These are phyloP conservation scores for Porcisia hertigi DNA, from an alignment of 208 protist genomes.

Conservation along the genomic window DNA sequence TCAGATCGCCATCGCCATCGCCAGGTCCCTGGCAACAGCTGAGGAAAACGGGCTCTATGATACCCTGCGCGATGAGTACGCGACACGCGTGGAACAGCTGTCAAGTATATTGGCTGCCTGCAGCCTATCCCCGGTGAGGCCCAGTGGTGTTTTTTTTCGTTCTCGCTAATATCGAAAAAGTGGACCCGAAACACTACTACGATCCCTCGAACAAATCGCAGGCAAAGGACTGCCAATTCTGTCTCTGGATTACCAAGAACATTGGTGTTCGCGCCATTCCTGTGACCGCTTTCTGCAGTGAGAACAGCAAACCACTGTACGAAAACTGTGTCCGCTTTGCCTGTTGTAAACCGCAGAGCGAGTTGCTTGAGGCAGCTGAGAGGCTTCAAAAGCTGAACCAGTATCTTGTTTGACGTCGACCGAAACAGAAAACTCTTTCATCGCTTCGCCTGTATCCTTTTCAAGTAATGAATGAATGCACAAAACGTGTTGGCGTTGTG, in stretches of 20 bases:
- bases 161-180: constrained; percentile 74
- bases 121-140: constrained; percentile 49
- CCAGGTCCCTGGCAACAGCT: constrained; percentile 59
- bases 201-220: constrained; percentile 47
- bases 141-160: constrained; percentile 90
- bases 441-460: not conserved
- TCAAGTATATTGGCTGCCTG: constrained; percentile 36
- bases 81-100: constrained; percentile 43
- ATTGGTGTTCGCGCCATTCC: constrained; percentile 90
- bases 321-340: constrained; percentile 85
- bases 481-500: not conserved
- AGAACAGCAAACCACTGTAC: constrained; percentile 46
- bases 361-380: constrained; percentile 44
- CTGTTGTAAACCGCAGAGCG: constrained; percentile 86
- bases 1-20: constrained; percentile 88
- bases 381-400: constrained; percentile 58
- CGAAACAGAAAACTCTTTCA: not conserved
- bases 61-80: constrained; percentile 46
- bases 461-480: not conserved
- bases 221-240: constrained; percentile 87
- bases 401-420: constrained; percentile 23
- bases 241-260: constrained; percentile 83
- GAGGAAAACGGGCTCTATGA: constrained; percentile 63
- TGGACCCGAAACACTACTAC: constrained; percentile 71
- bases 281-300: constrained; percentile 72